These are phyloP conservation scores for Diaporthe sp. DNA, from an alignment of 2,329 filamentous ascomycete genomes.

Conservation along the genomic window DNA sequence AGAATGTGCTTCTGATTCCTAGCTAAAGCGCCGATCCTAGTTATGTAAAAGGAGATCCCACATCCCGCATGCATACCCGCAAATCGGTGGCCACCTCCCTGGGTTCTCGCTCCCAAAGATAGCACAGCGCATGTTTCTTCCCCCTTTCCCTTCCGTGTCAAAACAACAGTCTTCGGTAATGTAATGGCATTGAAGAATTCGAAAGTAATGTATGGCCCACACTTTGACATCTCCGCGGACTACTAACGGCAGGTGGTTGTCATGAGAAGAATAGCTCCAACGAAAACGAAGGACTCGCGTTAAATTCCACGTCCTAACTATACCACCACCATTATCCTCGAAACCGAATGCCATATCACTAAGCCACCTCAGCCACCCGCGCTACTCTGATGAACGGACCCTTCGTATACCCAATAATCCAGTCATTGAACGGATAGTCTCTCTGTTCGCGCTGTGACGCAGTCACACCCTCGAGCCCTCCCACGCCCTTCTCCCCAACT, in stretches of 20 bases:
- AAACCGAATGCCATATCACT: not conserved
- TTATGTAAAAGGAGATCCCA: not conserved
- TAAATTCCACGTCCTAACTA: not conserved
- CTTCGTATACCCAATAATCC: constrained; percentile 20
- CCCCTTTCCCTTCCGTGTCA: not conserved
- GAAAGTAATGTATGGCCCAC: not conserved
- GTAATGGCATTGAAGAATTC: no score
- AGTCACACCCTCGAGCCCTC: not conserved
- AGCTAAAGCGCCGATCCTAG: not conserved
- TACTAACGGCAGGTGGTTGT: not conserved
- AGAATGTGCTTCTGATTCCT: not conserved
- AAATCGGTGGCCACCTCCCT: not conserved
- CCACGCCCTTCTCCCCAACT: rapidly evolving
- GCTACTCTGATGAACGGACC: not conserved
- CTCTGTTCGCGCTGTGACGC: not conserved
- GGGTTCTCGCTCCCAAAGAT: not conserved
- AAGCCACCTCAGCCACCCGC: not conserved
- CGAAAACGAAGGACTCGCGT: not conserved
- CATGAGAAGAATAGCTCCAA: not conserved
- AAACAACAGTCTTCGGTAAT: not conserved
- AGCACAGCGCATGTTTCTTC: not conserved
- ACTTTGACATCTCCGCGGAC: no score
- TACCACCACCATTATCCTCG: not conserved
- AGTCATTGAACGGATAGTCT: constrained; percentile 24
- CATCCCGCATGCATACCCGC: constrained; percentile 1